Evolutionary conservation across 2,329 filamentous ascomycete species (phyloP), one percentile per base, ranked within the genome.

Genomic region (Cladophialophora immunda): DNA sequence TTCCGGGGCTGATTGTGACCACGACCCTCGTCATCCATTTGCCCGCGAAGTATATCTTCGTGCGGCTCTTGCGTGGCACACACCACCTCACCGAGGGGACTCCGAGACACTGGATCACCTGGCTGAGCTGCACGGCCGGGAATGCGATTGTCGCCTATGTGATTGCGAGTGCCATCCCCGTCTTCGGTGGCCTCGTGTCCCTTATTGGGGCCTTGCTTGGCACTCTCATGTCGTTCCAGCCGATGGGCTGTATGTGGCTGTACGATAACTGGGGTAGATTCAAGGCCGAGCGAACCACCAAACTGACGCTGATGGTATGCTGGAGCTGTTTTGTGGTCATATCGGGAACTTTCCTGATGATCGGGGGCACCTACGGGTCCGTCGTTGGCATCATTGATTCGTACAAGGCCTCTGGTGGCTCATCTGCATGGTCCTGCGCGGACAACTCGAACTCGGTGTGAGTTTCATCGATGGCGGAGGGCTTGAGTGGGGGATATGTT

Each of bases 141-240:
- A 76, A 86, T 54, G 77, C 78, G 0, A 70, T 80, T 3, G 71
- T 85, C 19, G 77, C 82, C 5, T 86, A 84, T 69, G 73, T 87
- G 55, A 75, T 87, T 25, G 84, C 85, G 0, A 79, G 80, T n/a
- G 82, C 82, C 0, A 84, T 87, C 29, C 84, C 85, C 0, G 84
- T 86, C 62, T 86, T 86, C 77, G 84, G 84, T 64, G 85, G 82
- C 70, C 71, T 86, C 22, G 58, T 60, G 17, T 70, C 55, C 32
- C 55, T 58, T n/a, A 2, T 72, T 86, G 13, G 81, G 82, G 2
- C 84, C 83, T 4, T 81, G 79, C 30, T 66, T 86, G 13, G 84
- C 81, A 52, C 86, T 85, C 84, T 83, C 0, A 68, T 87, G 57
- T 82, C 81, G 1, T 77, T 86, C 25, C 76, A 76, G 0, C 73